Base-by-base conservation (phyloP, 306 rosid species). In the Quercus parvula region DNA sequence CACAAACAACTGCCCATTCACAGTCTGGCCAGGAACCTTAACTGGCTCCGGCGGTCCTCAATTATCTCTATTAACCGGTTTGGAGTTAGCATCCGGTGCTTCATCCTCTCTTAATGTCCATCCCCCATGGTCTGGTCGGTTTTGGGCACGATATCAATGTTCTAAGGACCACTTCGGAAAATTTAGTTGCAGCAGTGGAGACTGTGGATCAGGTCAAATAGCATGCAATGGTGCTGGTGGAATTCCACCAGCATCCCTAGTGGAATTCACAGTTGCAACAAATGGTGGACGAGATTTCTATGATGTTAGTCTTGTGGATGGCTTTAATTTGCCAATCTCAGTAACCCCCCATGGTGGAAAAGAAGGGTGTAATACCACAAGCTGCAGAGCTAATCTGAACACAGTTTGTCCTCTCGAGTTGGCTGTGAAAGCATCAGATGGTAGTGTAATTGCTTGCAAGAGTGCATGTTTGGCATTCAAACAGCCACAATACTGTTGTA, bases 21-120 rank as follows among this genome's bases (percentile, higher is more conserved):
- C 81, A 3, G 74, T 84, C 63, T 84, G 88, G 88, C 88, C 85
- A 73, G 85, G 78, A 0, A 84, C 85, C 18, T 78, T 85, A 4
- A 15, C 75, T 0, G 88, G 88, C 14, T 54, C 58, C 13, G 83
- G 85, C 70, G 51, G 17, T 38, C 7, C 83, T 20, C 85, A 85
- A 1, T 27, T 66, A 20, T 1, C 58, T 10, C 46, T 41, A 0
- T 61, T 80, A 17, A 77, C 85, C 1, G 88, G 88, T 46, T 77
- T 81, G 55, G 80, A 59, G 28, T 56, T 85, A 17, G 4, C 82
- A 28, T 19, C 85, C 4, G 22, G 74, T 57, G 56, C 78, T 24
- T 70, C 83, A 5, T 20, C 27, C 38, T 28, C 78, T 13, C 54
- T 85, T 11, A 10, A 61, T 1, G 71, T 82, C 59, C 56, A 70